Evolutionary conservation across 495 filamentous ascomycete genomes (phyloP).

Genomic region (Podospora didyma): DNA sequence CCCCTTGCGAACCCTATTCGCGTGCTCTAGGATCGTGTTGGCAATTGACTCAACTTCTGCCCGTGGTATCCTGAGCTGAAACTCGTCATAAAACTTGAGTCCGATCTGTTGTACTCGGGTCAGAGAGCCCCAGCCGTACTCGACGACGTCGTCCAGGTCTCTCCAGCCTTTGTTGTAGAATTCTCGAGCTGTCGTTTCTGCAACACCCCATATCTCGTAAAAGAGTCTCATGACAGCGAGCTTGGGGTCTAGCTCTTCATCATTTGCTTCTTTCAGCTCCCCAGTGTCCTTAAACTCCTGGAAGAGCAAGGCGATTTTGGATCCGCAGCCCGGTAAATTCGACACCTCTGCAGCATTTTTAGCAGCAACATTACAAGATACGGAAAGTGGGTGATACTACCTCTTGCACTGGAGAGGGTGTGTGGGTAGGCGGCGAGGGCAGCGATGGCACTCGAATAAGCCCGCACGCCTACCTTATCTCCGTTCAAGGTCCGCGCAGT

Average conservation of each 20-base stretch:
- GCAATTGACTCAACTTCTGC: conserved; percentile 70
- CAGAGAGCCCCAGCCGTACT: conserved; percentile 72
- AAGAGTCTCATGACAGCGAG: conserved; percentile 65
- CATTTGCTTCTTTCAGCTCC: conserved; percentile 56
- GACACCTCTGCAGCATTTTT: conserved; percentile 56
- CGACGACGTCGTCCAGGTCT: conserved; percentile 72
- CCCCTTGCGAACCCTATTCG: conserved; percentile 47
- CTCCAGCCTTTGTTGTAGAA: conserved; percentile 82
- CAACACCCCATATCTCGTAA: conserved; percentile 85
- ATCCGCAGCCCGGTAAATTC: conserved; percentile 73
- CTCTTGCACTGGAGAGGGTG: conserved; percentile 30
- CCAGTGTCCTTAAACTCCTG: conserved; percentile 64
- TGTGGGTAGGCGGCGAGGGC: conserved; percentile 76
- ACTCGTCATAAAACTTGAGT: conserved; percentile 92
- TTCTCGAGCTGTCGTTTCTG: conserved; percentile 73
- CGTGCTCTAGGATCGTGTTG: conserved; percentile 56
- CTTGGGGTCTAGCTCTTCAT: conserved; percentile 59
- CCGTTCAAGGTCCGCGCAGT: conserved; percentile 63
- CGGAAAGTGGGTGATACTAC: conserved; percentile 9
- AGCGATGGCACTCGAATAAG: conserved; percentile 85
- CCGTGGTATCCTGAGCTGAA: conserved; percentile 66
- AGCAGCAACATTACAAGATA: not conserved
- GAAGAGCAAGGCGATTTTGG: conserved; percentile 76
- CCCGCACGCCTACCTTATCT: conserved; percentile 77
- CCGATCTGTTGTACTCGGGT: conserved; percentile 87